Percentiles rank a stretch among this genome's conserved stretches.
Conservation (phyloP, 495 filamentous ascomycete genomes). For the Hypoxylon fuscum region DNA sequence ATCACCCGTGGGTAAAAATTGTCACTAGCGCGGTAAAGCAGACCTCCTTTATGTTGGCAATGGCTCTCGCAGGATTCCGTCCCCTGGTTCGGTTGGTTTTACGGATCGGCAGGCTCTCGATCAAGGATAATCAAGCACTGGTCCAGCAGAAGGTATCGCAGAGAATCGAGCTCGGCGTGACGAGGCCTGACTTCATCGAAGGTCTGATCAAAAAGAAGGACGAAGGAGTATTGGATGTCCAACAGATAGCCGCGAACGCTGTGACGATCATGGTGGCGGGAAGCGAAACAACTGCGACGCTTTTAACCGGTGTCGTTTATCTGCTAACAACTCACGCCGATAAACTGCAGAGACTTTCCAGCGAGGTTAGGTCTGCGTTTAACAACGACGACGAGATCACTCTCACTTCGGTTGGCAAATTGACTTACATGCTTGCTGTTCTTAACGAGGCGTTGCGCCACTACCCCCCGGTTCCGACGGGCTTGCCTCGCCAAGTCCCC, state of each 20-base stretch:
- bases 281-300: slow-evolving; percentile 63
- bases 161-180: slow-evolving; percentile 43
- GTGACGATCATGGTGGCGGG: slow-evolving; percentile 52
- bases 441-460: slow-evolving; percentile 61
- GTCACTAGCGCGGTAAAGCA: slow-evolving; percentile 47
- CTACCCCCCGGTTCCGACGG: slow-evolving; percentile 59
- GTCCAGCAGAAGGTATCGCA: slow-evolving; percentile 45
- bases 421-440: slow-evolving; percentile 61
- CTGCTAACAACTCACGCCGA: slow-evolving; percentile 54
- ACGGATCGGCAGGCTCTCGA: slow-evolving; percentile 12
- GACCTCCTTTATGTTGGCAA: slow-evolving; percentile 35
- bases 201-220: slow-evolving; percentile 51
- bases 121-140: slow-evolving; percentile 37
- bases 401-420: slow-evolving; percentile 46
- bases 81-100: slow-evolving; percentile 7
- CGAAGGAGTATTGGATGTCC: slow-evolving; percentile 39
- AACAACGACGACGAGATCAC: slow-evolving; percentile 56
- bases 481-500: slow-evolving; percentile 54
- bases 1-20: slow-evolving; percentile 56
- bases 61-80: slow-evolving; percentile 32
- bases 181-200: slow-evolving; percentile 51
- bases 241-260: slow-evolving; percentile 29
- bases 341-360: slow-evolving; percentile 47
- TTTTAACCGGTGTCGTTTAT: slow-evolving; percentile 55
- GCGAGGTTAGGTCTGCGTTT: slow-evolving; percentile 59